phyloP scores from a whole-genome alignment of 176 grass and related monocot species.

The Carex parvula region DNA sequence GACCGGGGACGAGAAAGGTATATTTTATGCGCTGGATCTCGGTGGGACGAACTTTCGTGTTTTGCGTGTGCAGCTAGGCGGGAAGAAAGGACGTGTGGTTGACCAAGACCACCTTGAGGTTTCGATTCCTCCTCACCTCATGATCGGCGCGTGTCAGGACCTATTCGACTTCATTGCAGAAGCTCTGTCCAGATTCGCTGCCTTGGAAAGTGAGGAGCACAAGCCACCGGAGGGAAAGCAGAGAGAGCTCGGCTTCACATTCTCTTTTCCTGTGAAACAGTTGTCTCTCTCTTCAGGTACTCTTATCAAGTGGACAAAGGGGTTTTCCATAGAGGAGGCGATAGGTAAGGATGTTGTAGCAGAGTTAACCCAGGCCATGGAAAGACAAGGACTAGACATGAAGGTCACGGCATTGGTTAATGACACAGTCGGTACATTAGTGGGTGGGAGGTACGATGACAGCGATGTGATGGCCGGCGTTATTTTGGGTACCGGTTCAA shows the following conservation, averaged over 20 bases:
- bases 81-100: constrained; percentile 45
- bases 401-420: constrained; percentile 46
- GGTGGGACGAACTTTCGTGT: constrained; percentile 91
- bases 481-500: constrained; percentile 81
- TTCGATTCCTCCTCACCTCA: constrained; percentile 71
- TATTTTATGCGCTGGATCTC: constrained; percentile 75
- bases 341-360: constrained; percentile 37
- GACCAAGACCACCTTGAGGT: constrained; percentile 54
- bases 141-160: constrained; percentile 56
- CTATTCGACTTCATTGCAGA: constrained; percentile 77
- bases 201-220: constrained; percentile 20
- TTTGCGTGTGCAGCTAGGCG: constrained; percentile 56
- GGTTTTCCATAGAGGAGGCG: constrained; percentile 54
- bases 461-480: constrained; percentile 58
- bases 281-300: constrained; percentile 63
- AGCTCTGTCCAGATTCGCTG: constrained; percentile 36
- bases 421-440: constrained; percentile 43
- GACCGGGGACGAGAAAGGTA: constrained; percentile 60
- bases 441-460: constrained; percentile 55
- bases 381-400: constrained; percentile 44
- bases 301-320: constrained; percentile 95
- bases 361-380: constrained; percentile 39
- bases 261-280: constrained; percentile 86
- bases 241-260: constrained; percentile 77
- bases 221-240: constrained; percentile 19